Conservation (phyloP, 495 filamentous ascomycete genomes). For the Jackrogersella minutella region DNA sequence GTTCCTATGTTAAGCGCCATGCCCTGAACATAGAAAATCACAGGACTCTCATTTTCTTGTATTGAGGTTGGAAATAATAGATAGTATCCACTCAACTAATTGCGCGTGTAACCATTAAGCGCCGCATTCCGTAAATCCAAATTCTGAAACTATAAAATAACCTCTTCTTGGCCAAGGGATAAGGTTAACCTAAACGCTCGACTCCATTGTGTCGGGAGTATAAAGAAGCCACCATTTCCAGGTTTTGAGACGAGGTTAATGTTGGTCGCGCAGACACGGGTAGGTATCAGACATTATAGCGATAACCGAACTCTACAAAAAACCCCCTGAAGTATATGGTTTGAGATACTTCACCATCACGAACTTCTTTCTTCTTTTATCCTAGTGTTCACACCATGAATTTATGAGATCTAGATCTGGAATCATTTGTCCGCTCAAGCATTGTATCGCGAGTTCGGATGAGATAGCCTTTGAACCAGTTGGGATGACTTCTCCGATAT, state of each 20-base stretch:
- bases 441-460: background rate
- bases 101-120: slow-evolving; percentile 30
- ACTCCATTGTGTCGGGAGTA: background rate
- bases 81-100: slow-evolving; percentile 11
- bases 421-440: background rate
- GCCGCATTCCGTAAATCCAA: slow-evolving; percentile 15
- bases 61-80: background rate
- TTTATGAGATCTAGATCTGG: background rate
- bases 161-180: slow-evolving; percentile 1
- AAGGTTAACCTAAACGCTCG: slow-evolving; percentile 16
- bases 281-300: background rate
- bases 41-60: slow-evolving; percentile 2
- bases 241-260: background rate
- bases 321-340: background rate
- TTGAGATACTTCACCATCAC: background rate
- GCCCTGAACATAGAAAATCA: slow-evolving; percentile 20
- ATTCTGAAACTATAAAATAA: slow-evolving; percentile 15
- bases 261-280: background rate
- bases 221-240: slow-evolving; percentile 11
- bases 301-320: background rate
- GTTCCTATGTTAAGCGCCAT: slow-evolving; percentile 26
- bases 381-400: too few species aligned
- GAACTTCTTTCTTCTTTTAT: too few species aligned
- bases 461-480: background rate
- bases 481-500: background rate